Base-by-base conservation (phyloP, 2,329 filamentous ascomycete genomes). In the Diplodia corticola region DNA sequence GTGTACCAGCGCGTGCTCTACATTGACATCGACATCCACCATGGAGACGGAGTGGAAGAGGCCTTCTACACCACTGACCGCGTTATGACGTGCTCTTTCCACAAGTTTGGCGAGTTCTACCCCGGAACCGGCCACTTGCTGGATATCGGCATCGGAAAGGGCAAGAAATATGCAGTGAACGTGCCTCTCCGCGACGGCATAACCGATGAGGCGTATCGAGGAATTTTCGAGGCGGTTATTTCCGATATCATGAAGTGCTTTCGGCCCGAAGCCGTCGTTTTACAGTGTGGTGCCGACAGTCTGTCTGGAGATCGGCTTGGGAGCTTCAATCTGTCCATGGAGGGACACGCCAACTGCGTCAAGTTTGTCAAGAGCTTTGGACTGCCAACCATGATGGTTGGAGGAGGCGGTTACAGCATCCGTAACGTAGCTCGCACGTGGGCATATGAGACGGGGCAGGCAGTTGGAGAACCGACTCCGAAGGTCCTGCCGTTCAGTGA, bases 51-150 rank as follows among this genome's bases (percentile, higher is more conserved):
- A 57, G 92, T 96, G 20, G 92, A 96, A 76, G 91, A 96, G 78
- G 92, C 92, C 2, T 96, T 96, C 76, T 93, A 92, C 80, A 93
- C 91, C 10, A 93, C 91, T 24, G 92, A 96, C 75, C 87, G 92
- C 66, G 92, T 96, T 70, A 91, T 96, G 84, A 97, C 94, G 0
- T 88, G 96, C 48, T 96, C 92, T 30, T 97, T 97, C 78, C 95
- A 99, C 83, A 97, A 98, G 78, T 98, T 95, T 79, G 93, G 96
- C 73, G 91, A 89, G 70, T 97, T 96, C 82, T 97, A 97, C 77
- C 93, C 93, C 0, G 93, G 93, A 65, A 97, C 93, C 0, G 93
- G 93, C 20, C 89, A 87, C 20, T 86, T 95, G 54, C 89, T 93
- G 68, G 91, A 93, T 77, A 96, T 92, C 63, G 89, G 87, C n/a